phyloP scores from a whole-genome alignment of 257 asterid genomes.

The Schizonepeta tenuifolia region DNA sequence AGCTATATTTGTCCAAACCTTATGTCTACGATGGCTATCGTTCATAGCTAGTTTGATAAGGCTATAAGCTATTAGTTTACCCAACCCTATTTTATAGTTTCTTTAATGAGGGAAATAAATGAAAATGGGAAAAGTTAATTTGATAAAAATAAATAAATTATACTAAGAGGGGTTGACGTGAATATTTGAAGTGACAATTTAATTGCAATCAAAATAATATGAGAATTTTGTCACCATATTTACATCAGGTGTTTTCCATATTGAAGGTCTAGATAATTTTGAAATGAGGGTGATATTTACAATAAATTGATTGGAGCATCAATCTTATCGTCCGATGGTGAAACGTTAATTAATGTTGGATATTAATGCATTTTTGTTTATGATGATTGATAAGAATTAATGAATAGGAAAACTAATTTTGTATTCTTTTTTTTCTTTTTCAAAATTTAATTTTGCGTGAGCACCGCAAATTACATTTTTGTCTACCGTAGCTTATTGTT shows the following conservation, averaged over 20 bases:
- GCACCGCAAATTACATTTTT: too few species aligned
- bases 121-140: not conserved
- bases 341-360: not conserved
- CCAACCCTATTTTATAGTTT: constrained; percentile 32
- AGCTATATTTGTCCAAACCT: constrained; percentile 43
- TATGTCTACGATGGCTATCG: not conserved
- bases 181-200: not conserved
- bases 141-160: not conserved
- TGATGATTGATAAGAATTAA: not conserved
- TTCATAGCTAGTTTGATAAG: constrained; percentile 24
- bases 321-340: too few species aligned
- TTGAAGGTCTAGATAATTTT: not conserved
- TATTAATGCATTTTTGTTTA: not conserved
- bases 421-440: not conserved
- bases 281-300: not conserved
- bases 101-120: constrained; percentile 10
- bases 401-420: not conserved
- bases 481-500: too few species aligned
- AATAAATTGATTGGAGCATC: too few species aligned
- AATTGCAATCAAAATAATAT: not conserved
- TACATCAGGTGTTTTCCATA: not conserved
- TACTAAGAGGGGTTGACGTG: not conserved
- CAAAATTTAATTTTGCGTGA: not conserved
- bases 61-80: constrained; percentile 29
- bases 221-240: not conserved